A percentile compares a stretch with the other conserved stretches of the same genome.
Conservation (phyloP, 148 eudicot genomes). For the Camellia lanceoleosa region DNA sequence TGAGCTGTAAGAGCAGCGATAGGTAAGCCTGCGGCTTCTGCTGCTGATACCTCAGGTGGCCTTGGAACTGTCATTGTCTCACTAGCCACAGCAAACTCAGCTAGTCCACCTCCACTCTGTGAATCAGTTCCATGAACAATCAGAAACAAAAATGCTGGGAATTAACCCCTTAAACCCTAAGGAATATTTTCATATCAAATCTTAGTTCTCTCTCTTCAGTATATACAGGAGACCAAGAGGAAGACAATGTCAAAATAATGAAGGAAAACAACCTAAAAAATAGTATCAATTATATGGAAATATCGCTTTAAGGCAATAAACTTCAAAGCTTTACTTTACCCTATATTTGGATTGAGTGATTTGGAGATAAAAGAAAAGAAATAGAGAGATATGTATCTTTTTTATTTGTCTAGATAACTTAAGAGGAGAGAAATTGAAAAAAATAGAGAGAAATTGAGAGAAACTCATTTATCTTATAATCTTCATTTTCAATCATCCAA, state of each 20-base stretch:
- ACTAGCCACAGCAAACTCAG: constrained; percentile 64
- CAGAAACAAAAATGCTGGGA: not conserved
- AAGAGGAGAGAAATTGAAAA: too few species aligned
- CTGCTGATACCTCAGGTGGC: constrained; percentile 75
- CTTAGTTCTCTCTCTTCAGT: not conserved
- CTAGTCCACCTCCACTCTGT: constrained; percentile 72
- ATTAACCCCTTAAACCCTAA: not conserved
- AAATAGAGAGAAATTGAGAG: too few species aligned
- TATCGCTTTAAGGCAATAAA: too few species aligned
- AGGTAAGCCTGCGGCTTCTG: constrained; percentile 54
- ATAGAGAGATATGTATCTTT: too few species aligned
- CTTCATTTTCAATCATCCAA: too few species aligned
- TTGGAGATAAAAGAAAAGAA: too few species aligned
- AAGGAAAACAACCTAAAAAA: not conserved
- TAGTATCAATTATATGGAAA: too few species aligned
- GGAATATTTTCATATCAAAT: not conserved
- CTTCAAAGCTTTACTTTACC: too few species aligned
- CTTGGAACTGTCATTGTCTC: constrained; percentile 43
- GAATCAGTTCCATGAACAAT: not conserved
- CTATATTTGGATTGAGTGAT: too few species aligned
- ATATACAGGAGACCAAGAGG: not conserved
- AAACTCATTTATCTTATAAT: too few species aligned
- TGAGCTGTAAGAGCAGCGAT: constrained; percentile 71
- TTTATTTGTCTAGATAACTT: too few species aligned
- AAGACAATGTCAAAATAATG: not conserved